Evolutionary conservation across 345 rosid species (phyloP), one percentile per base, ranked within the genome.

Genomic region (Pseudoturritis turrita): DNA sequence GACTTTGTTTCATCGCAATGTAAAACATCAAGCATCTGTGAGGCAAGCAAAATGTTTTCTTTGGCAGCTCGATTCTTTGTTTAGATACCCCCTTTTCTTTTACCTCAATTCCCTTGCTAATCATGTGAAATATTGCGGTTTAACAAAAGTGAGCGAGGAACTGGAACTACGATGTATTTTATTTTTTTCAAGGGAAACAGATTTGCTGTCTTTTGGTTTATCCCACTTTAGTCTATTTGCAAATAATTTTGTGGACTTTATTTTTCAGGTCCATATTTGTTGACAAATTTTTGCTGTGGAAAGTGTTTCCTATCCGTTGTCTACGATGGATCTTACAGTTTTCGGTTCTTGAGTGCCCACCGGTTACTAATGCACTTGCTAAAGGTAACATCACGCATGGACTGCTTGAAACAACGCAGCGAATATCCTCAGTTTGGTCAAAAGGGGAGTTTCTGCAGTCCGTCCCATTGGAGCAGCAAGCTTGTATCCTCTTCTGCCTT

Each of bases 211-310:
- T 41, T 26, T 64, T 53, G 63, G 4, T 56, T 65, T 44, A 18
- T 28, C 33, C 49, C 51, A 40, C 10, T 68, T 60, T 10, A 35
- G 64, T 75, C 54, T 45, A 28, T 62, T 43, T 68, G 69, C 33
- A 18, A 52, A 36, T 62, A 53, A 60, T 25, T 33, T n/a, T 70
- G 21, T 65, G 21, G 21, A 22, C 65, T 78, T 72, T 47, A 39
- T 58, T 58, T 78, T 61, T 36, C 86, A 95, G 99, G 86, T 80
- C 88, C 62, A 66, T 95, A 82, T 87, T 91, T 79, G 74, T 86
- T 70, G 93, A 95, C 75, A 95, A 88, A 62, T 91, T 95, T 82
- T 79, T 91, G 75, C 87, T 91, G 3, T 95, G 99, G 99, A 91
- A 95, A 84, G 88, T 95, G 61, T 88, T 89, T 78, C 96, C 99